Evolutionary conservation across 2,329 filamentous ascomycete genomes (phyloP), one percentile per base, ranked within the genome.

Genomic region (Talaromyces marneffei): DNA sequence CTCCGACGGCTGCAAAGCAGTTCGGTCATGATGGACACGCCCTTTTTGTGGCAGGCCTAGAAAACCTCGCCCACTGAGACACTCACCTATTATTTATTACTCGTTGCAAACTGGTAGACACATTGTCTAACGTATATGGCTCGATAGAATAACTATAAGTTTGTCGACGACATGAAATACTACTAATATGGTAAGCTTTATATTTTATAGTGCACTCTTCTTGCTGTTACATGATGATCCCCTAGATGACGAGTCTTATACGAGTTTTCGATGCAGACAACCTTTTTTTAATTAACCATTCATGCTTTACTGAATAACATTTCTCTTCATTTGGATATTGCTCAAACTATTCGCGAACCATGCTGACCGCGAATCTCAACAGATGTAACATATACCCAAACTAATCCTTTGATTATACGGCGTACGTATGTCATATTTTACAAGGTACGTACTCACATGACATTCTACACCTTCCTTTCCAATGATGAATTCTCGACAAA

Each of bases 21-120:
- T 77, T 73, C 76, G 75, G 77, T 80, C 86, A 86, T 91, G 91
- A 92, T 82, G 90, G 92, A 86, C 85, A 89, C 85, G 91, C 91
- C 90, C 73, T 79, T 84, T 53, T 90, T 90, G 91, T 79, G 91
- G 90, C 91, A 96, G 91, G 92, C 92, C 91, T 96, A 95, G 91
- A 95, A 96, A 96, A 96, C 92, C 92, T 96, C 87, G 91, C 90
- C 92, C 90, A 93, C 92, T 96, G 92, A 96, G 80, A 72, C 65
- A 20, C 31, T 6, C 44, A 31, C 23, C 16, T 58, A 27, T 25
- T 27, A n/a, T 23, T 25, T 27, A n/a, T 23, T 23, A 16, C 33
- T 16, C 18, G 20, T 16, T 48, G 46, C 20, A 29, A n/a, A 33
- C 2, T 31, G 20, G 23, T 48, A 18, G 35, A 40, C 27, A 18